These are phyloP conservation scores for Phytophthora tentaculata DNA, from an alignment of 352 stramenopile genomes.

Conservation along the genomic window DNA sequence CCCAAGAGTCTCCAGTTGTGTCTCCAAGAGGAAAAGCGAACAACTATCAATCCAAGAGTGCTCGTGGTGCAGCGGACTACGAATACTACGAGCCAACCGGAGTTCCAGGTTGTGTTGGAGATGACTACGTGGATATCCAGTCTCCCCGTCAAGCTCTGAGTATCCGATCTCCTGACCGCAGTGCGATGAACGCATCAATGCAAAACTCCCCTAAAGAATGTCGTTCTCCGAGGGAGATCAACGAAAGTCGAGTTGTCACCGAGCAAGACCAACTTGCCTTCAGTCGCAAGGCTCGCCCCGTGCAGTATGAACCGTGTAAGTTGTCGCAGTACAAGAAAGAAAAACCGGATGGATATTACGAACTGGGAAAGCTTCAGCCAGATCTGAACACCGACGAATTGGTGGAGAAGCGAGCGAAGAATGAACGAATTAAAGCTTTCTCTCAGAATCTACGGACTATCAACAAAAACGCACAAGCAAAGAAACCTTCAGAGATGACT, in stretches of 20 bases:
- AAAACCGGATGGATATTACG: slow-evolving; percentile 85
- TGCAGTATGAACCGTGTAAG: slow-evolving; percentile 87
- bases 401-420: slow-evolving; percentile 80
- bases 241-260: slow-evolving; percentile 60
- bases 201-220: slow-evolving; percentile 34
- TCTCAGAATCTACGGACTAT: slow-evolving; percentile 79
- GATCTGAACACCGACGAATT: slow-evolving; percentile 85
- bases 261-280: slow-evolving; percentile 82
- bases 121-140: slow-evolving; percentile 42
- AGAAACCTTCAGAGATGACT: slow-evolving; percentile 36
- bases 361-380: slow-evolving; percentile 89
- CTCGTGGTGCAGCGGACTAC: slow-evolving; percentile 8
- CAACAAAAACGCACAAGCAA: slow-evolving; percentile 62
- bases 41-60: slow-evolving; percentile 22
- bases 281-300: slow-evolving; percentile 68
- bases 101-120: slow-evolving; percentile 38
- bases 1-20: slow-evolving; percentile 12
- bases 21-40: slow-evolving; percentile 26
- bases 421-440: slow-evolving; percentile 84
- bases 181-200: background rate
- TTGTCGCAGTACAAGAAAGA: slow-evolving; percentile 89
- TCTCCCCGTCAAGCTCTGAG: slow-evolving; percentile 1
- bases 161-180: slow-evolving; percentile 21
- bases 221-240: slow-evolving; percentile 59
- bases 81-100: slow-evolving; percentile 29